Evolutionary conservation across 1,284 basidiomycete species (phyloP), one percentile per base, ranked within the genome.

Genomic region (Heliocybe sulcata): DNA sequence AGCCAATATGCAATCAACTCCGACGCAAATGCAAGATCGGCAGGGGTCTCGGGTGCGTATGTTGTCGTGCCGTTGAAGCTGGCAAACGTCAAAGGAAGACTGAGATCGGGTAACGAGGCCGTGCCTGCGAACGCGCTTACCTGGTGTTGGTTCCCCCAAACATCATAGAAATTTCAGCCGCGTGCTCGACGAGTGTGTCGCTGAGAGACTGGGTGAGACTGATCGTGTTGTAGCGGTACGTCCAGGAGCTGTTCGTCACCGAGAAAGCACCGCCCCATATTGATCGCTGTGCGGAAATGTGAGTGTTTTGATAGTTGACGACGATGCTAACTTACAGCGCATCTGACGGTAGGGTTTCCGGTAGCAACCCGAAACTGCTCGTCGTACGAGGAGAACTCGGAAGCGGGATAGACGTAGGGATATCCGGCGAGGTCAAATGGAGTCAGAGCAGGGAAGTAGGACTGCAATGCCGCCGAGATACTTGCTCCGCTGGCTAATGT

Each of bases 101-200:
- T 42, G 12, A 20, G 38, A 6, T 42, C 38, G 12, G 38, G 8
- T 4, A 16, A 42, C 8, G 3, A 6, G 38, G 6, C 12, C 6
- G 38, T n/a, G 3, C 16, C 19, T 16, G 8, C 31, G 51, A 52
- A 52, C 31, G 27, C 19, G 22, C n/a, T 20, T 59, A 82, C 80
- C 81, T 80, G n/a, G 80, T 81, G 52, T 77, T 78, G 0, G 74
- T 77, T 2, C 81, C 81, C 25, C 65, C 65, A 67, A 83, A 82
- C 80, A 83, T 80, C 78, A 82, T 81, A 75, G 76, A 82, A 60
- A 83, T 82, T 63, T 84, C 81, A 1, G 82, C 72, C 2, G 80
- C 75, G 60, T 83, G 81, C 12, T 58, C 66, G 3, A 78, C 76
- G 22, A 64, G 64, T 0, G 66, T 55, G 9, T 65, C 48, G 35